Evolutionary conservation across 208 protist species (phyloP).

Genomic region (Angomonas deanei): DNA sequence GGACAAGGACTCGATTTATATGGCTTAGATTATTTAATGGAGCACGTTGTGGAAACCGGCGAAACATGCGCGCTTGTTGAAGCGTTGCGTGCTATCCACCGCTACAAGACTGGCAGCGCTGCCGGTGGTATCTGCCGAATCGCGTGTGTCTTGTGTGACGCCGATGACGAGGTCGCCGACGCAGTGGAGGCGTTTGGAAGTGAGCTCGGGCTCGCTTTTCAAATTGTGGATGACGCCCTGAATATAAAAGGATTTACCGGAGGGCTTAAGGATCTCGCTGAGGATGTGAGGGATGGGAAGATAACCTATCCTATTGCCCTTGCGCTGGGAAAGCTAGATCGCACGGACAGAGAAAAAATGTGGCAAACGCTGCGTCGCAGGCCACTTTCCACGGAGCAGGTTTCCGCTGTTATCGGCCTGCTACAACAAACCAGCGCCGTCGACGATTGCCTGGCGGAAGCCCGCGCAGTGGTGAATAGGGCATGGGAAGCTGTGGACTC

Average conservation of each 20-base stretch:
- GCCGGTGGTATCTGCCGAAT: conserved; percentile 34
- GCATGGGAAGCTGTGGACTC: conserved; percentile 37
- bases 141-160: conserved; percentile 46
- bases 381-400: conserved; percentile 11
- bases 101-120: conserved; percentile 48
- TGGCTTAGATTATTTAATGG: conserved; percentile 51
- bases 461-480: conserved; percentile 19
- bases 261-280: conserved; percentile 26
- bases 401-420: conserved; percentile 20
- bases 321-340: conserved; percentile 27
- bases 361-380: conserved; percentile 28
- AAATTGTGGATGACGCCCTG: conserved; percentile 63
- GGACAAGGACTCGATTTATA: conserved; percentile 69
- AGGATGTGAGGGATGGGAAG: conserved; percentile 51
- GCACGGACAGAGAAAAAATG: conserved; percentile 21
- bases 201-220: conserved; percentile 49
- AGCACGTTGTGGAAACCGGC: conserved; percentile 31
- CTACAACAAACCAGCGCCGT: conserved; percentile 22
- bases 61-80: conserved; percentile 25
- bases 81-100: conserved; percentile 40
- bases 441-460: conserved; percentile 28
- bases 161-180: conserved; percentile 11
- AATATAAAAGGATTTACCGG: conserved; percentile 37
- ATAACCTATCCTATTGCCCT: conserved; percentile 60
- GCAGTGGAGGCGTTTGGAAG: conserved; percentile 40